Evolutionary conservation across 192 early-diverging fungal genomes (phyloP), one percentile per base, ranked within the genome.

Genomic region (Linnemannia hyalina): DNA sequence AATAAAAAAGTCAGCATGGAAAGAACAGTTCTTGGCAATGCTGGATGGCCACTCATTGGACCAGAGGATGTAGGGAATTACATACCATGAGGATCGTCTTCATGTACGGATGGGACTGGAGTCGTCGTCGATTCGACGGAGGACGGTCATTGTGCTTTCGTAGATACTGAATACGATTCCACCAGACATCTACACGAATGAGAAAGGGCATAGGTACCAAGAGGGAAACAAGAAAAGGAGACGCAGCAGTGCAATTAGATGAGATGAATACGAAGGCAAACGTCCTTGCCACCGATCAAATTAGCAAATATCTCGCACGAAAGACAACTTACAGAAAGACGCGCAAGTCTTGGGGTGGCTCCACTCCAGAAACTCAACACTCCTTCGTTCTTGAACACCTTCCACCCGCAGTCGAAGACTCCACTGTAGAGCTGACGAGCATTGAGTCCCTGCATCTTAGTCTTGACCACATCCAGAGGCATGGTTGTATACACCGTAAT

Each of bases 391-490:
- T 91, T 93, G 9, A 94, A 91, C 15, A 97, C 92, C 76, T 90
- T 93, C 82, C 87, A 91, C 15, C 92, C 82, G 79, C 97, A 98
- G 80, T 97, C 94, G 22, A 95, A 79, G 29, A 95, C 92, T 75
- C 92, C 93, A 40, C 87, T 88, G 78, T 98, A 97, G 54, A 95
- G 88, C 15, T 80, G 78, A 16, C 88, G 81, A 4, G 95, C 97
- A 46, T 95, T 90, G 15, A 95, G 87, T n/a, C 92, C 93, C 87
- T 99, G 98, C 97, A 98, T 97, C 75, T 95, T 94, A 16, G 98
- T 99, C 89, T 99, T 99, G 76, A 98, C 92, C n/a, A 97, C 97
- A 89, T 99, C 98, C 26, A 99, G 84, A 16, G 97, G 97, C 97
- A 99, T 98, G 3, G 98, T 99, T 0, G 95, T 90, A 81, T 98